Evolutionary conservation across 1,284 basidiomycete species (phyloP).

Genomic region (Cutaneotrichosporon sp.): DNA sequence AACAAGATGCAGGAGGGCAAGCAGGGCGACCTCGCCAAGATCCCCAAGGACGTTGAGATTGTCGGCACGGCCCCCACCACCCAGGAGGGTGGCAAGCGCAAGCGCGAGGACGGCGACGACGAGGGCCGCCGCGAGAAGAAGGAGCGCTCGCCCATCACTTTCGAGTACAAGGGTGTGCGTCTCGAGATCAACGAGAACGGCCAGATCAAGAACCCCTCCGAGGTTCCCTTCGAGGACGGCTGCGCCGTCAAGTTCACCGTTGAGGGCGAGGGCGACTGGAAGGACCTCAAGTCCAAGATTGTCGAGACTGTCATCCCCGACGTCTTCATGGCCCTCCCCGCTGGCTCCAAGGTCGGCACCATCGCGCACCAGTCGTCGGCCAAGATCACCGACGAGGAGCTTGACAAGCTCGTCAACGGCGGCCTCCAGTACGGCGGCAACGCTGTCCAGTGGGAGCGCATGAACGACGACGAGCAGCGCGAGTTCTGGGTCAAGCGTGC

Average conservation of each 20-base stretch:
- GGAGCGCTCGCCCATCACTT: constrained; percentile 32
- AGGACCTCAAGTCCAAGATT: constrained; percentile 54
- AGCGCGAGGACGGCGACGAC: constrained; percentile 51
- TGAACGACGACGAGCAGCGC: constrained; percentile 64
- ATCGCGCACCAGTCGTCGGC: constrained; percentile 54
- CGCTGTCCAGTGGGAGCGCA: constrained; percentile 40
- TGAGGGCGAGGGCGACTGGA: constrained; percentile 55
- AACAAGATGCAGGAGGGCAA: constrained; percentile 55
- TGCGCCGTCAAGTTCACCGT: constrained; percentile 48
- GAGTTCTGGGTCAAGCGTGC: constrained; percentile 75
- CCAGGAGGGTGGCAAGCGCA: constrained; percentile 27
- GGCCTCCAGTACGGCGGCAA: constrained; percentile 54
- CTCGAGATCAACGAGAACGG: constrained; percentile 65
- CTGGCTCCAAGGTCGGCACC: constrained; percentile 51
- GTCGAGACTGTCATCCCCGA: constrained; percentile 38
- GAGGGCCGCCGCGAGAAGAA: constrained; percentile 59
- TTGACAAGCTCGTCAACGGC: constrained; percentile 54
- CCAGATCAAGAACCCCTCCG: constrained; percentile 39
- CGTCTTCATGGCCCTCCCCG: constrained; percentile 50
- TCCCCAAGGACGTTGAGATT: constrained; percentile 45
- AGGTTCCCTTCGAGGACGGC: constrained; percentile 55
- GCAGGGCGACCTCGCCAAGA: constrained; percentile 40
- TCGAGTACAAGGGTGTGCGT: constrained; percentile 65
- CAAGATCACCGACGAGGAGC: constrained; percentile 55
- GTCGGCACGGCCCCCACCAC: constrained; percentile 33